These are phyloP conservation scores for Sugiyamaella qingdaonensis DNA, from an alignment of 805 yeast species.

Conservation along the genomic window DNA sequence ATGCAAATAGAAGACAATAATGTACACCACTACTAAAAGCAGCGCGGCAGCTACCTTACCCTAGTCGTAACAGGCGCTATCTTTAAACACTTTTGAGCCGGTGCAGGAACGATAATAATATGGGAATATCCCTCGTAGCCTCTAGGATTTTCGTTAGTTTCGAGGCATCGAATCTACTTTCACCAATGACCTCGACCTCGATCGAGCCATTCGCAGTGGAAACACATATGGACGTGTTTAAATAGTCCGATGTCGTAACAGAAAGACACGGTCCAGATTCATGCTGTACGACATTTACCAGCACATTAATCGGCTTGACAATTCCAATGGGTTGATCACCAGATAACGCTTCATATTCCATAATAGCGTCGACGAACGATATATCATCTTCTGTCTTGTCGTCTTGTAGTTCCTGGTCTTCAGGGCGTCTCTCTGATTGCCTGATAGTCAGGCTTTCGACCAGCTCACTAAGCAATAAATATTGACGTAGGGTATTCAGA, in stretches of 20 bases:
- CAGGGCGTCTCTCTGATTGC: not conserved
- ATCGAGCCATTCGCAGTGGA: not conserved
- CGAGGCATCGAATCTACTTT: not conserved
- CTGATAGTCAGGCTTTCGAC: not conserved
- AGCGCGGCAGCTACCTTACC: no score
- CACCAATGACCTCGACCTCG: not conserved
- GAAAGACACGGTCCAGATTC: not conserved
- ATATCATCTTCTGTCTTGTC: constrained; percentile 12
- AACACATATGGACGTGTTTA: not conserved
- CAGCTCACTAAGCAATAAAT: constrained; percentile 5
- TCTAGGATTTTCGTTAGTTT: not conserved
- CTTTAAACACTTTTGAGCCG: not conserved
- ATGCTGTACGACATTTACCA: not conserved
- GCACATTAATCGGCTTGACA: not conserved
- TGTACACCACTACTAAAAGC: no score
- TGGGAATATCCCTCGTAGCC: not conserved
- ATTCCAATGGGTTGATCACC: not conserved
- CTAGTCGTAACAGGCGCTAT: not conserved
- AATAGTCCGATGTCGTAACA: not conserved
- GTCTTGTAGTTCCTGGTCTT: not conserved
- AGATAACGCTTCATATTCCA: constrained; percentile 12
- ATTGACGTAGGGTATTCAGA: constrained; percentile 20
- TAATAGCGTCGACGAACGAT: constrained; percentile 21
- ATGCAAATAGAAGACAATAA: no score
- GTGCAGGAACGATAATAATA: not conserved